These are phyloP conservation scores for Herpetomonas samuelpessoai DNA, from an alignment of 208 protist species.

Conservation along the genomic window DNA sequence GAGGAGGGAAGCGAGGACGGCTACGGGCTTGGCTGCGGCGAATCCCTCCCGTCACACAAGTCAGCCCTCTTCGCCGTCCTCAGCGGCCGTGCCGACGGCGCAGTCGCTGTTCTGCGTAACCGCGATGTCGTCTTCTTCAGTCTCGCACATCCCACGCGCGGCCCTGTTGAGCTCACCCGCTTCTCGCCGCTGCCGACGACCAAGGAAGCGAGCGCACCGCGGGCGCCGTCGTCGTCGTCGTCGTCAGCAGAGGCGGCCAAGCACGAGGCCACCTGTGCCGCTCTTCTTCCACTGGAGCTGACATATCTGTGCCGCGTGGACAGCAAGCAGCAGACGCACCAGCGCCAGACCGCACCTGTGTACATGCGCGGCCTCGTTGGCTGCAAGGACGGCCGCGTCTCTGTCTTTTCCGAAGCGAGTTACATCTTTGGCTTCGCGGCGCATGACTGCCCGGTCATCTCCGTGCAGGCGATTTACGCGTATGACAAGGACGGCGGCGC, in stretches of 20 bases:
- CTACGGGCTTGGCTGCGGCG: neutral
- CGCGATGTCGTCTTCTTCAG: constrained; percentile 53
- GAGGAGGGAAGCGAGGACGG: neutral
- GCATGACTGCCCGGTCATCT: constrained; percentile 52
- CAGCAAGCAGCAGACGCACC: neutral
- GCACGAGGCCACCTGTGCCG: constrained; percentile 37
- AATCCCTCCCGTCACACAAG: neutral
- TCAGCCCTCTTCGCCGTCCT: constrained; percentile 35
- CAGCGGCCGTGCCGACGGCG: constrained; percentile 33
- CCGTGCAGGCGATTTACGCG: constrained; percentile 37
- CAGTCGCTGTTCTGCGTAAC: constrained; percentile 48
- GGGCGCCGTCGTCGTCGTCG: constrained; percentile 5
- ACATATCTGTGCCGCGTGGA: constrained; percentile 36
- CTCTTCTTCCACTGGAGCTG: constrained; percentile 59
- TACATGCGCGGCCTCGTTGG: constrained; percentile 75
- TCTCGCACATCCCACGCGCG: constrained; percentile 20
- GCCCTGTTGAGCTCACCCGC: constrained; percentile 45
- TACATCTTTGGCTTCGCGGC: constrained; percentile 76
- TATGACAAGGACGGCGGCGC: neutral
- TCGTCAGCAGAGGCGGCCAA: too few species aligned
- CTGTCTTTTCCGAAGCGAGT: constrained; percentile 62
- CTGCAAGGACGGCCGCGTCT: constrained; percentile 66
- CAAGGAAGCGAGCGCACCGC: constrained; percentile 13
- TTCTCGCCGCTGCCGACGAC: constrained; percentile 30
- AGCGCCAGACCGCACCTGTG: constrained; percentile 2